Conservation (phyloP, 257 asterid genomes). For the Gentiana straminea region DNA sequence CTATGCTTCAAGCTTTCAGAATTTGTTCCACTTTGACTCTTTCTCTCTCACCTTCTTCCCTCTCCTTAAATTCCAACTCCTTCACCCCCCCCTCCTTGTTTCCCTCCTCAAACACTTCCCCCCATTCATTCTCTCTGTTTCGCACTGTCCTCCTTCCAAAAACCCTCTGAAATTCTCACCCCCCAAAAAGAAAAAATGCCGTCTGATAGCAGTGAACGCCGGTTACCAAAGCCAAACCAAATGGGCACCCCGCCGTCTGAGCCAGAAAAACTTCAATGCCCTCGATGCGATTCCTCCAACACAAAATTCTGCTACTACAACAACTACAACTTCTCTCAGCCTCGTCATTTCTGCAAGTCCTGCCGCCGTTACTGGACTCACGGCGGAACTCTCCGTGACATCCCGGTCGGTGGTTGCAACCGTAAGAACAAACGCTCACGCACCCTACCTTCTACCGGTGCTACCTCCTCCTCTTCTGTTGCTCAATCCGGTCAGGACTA, state of each 20-base stretch:
- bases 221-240: slow-evolving; percentile 26
- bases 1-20: slow-evolving; percentile 29
- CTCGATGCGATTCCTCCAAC: slow-evolving; percentile 86
- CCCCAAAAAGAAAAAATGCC: slow-evolving; percentile 27
- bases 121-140: background rate
- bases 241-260: slow-evolving; percentile 64
- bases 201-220: slow-evolving; percentile 30
- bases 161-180: no score
- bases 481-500: slow-evolving; percentile 26
- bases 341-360: slow-evolving; percentile 86
- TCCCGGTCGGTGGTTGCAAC: slow-evolving; percentile 85
- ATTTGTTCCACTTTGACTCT: slow-evolving; percentile 25
- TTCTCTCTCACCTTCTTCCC: slow-evolving; percentile 24
- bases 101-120: slow-evolving; percentile 2
- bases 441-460: slow-evolving; percentile 6
- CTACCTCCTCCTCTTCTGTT: slow-evolving; percentile 14
- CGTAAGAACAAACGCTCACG: slow-evolving; percentile 86
- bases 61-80: background rate
- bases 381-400: slow-evolving; percentile 93
- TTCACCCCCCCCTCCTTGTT: slow-evolving; percentile 10
- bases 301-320: slow-evolving; percentile 94
- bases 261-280: slow-evolving; percentile 88
- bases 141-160: no score
- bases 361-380: slow-evolving; percentile 99
- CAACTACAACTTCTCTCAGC: slow-evolving; percentile 94